Percentiles rank a stretch among this genome's conserved stretches.
phyloP scores from a whole-genome alignment of 2,329 filamentous ascomycete species.

The Alternaria tenuissima region DNA sequence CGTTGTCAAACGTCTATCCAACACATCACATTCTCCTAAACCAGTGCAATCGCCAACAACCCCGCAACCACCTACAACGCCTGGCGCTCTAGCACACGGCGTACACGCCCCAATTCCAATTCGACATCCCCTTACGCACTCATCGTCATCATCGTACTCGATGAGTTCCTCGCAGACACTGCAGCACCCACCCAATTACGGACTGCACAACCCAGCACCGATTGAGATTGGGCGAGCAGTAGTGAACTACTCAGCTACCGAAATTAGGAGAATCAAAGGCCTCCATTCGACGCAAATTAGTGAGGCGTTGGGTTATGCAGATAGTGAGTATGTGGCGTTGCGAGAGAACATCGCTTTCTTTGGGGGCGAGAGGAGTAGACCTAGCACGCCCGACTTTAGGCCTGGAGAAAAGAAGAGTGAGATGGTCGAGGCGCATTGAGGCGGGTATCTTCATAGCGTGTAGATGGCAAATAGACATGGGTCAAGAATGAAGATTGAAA shows the following conservation, averaged over 20 bases:
- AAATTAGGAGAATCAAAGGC: conserved; percentile 86
- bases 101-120: conserved; percentile 31
- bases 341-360: conserved; percentile 88
- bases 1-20: conserved; percentile 71
- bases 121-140: conserved; percentile 23
- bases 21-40: conserved; percentile 7
- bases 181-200: conserved; percentile 33
- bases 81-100: conserved; percentile 25
- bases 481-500: not conserved
- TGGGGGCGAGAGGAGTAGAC: conserved; percentile 48
- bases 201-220: conserved; percentile 48
- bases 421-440: conserved; percentile 12
- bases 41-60: not conserved
- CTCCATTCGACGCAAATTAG: conserved; percentile 83
- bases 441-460: not conserved
- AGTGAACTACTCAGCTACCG: conserved; percentile 88
- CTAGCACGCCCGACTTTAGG: conserved; percentile 46
- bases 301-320: conserved; percentile 83
- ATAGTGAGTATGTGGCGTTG: conserved; percentile 92
- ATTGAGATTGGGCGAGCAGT: conserved; percentile 85
- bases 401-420: conserved; percentile 13
- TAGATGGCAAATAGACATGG: not conserved
- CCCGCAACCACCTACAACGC: conserved; percentile 16
- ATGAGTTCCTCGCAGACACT: conserved; percentile 21
- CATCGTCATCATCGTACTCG: conserved; percentile 17